Percentiles rank a stretch among this genome's conserved stretches.
These are phyloP conservation scores for Bathelium albidoporum DNA, from an alignment of 495 filamentous ascomycete genomes.

Conservation along the genomic window DNA sequence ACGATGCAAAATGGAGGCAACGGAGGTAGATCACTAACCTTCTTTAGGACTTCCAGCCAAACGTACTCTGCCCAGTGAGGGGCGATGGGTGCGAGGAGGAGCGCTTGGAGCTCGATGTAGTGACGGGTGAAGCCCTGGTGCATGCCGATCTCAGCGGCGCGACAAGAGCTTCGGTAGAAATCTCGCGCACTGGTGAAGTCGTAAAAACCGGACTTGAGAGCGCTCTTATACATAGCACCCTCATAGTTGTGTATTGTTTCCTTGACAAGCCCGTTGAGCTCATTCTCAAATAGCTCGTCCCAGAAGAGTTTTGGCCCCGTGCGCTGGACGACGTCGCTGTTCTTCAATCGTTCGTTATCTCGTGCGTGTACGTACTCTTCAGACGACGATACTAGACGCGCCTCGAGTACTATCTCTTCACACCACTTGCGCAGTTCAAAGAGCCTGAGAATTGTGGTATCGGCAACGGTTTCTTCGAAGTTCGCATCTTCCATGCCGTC, in stretches of 20 bases:
- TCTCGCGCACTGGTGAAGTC: conserved; percentile 81
- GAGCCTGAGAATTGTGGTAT: conserved; percentile 77
- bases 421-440: conserved; percentile 86
- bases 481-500: conserved; percentile 95
- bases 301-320: conserved; percentile 65
- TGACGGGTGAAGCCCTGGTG: conserved; percentile 63
- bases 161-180: conserved; percentile 74
- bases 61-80: conserved; percentile 95
- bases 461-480: conserved; percentile 90
- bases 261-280: conserved; percentile 72
- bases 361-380: conserved; percentile 25
- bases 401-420: conserved; percentile 59
- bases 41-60: conserved; percentile 78
- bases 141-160: conserved; percentile 66
- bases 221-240: conserved; percentile 74
- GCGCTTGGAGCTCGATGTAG: conserved; percentile 81
- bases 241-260: conserved; percentile 70
- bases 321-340: conserved; percentile 38
- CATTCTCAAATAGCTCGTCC: conserved; percentile 86
- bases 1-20: not conserved
- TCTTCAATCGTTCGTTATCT: conserved; percentile 51
- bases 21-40: conserved; percentile 33
- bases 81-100: conserved; percentile 67
- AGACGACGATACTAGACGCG: conserved; percentile 19
- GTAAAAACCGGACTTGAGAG: conserved; percentile 82